phyloP scores from a whole-genome alignment of 768 basidiomycete species.

The Cyathus striatus region DNA sequence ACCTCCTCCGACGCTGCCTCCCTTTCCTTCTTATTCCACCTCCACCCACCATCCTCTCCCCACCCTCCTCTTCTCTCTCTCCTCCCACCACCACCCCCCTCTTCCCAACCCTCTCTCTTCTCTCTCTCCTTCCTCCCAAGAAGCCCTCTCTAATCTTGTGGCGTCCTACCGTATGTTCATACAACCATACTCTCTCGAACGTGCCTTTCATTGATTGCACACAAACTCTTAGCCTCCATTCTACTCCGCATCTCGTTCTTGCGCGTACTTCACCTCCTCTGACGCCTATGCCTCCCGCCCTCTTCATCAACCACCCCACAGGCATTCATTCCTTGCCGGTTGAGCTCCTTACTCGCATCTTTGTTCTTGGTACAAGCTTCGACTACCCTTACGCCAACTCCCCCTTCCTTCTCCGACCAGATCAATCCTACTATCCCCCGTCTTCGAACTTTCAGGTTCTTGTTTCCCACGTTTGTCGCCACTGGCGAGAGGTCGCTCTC shows the following conservation, averaged over 20 bases:
- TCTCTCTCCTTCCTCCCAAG: no score
- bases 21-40: no score
- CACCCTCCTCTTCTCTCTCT: no score
- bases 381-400: conserved; percentile 39
- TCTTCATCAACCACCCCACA: conserved; percentile 16
- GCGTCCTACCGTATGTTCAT: no score
- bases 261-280: not conserved
- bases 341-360: conserved; percentile 55
- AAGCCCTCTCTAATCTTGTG: no score
- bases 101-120: no score
- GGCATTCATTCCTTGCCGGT: conserved; percentile 46
- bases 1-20: no score
- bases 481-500: conserved; percentile 54
- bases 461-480: conserved; percentile 53
- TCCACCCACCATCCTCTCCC: no score
- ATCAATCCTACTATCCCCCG: conserved; percentile 34
- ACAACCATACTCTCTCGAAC: no score
- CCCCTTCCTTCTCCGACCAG: conserved; percentile 47
- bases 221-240: no score
- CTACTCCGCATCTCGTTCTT: not conserved
- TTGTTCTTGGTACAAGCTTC: conserved; percentile 43
- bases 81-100: no score
- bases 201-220: no score
- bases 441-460: conserved; percentile 46
- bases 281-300: conserved; percentile 8